Evolutionary conservation across 1,139 yeast genomes (phyloP), one percentile per base, ranked within the genome.

Genomic region (Zygosaccharomyces sapae): DNA sequence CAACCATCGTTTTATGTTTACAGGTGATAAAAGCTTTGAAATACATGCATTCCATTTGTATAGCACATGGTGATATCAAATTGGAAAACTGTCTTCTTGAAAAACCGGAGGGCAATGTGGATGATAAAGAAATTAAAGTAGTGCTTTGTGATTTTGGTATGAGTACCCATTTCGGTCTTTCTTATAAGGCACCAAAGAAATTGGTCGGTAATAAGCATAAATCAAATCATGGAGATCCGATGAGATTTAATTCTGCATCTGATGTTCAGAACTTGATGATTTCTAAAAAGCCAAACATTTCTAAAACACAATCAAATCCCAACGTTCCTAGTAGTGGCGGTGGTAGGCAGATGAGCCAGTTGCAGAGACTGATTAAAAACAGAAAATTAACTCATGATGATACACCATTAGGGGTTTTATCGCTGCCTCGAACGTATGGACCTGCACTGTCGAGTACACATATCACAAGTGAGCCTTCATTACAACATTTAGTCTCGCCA

Each of bases 61-160:
- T 87, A 30, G 90, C 85, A 5, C 97, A 90, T 62, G 95, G 97
- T 1, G 97, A 90, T 67, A 70, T 90, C 38, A 90, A 90, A 65
- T 72, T 89, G 44, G 97, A 90, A 59, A 90, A 90, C 61, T 86
- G 94, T 49, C 69, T 90, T 45, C 68, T 87, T 30, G 54, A 58
- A 33, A 61, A 58, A 38, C 43, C 45, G n/a, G 31, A 27, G n/a
- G 12, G 5, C 12, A 9, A 9, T 27, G 33, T 45, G 1, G 81
- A 80, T 45, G 65, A 67, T 20, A 53, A 59, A 7, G 57, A 61
- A 25, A 67, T 71, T 49, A 62, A 55, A 30, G 67, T 81, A 60
- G 63, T 79, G 19, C 62, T 89, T 6, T 87, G 96, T 68, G 97
- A 89, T 68, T 89, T 89, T 70, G 97, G 97, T 4, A 87, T 89